Evolutionary conservation across 1,139 yeast species (phyloP).

Genomic region (Debaryomyces fabryi): DNA sequence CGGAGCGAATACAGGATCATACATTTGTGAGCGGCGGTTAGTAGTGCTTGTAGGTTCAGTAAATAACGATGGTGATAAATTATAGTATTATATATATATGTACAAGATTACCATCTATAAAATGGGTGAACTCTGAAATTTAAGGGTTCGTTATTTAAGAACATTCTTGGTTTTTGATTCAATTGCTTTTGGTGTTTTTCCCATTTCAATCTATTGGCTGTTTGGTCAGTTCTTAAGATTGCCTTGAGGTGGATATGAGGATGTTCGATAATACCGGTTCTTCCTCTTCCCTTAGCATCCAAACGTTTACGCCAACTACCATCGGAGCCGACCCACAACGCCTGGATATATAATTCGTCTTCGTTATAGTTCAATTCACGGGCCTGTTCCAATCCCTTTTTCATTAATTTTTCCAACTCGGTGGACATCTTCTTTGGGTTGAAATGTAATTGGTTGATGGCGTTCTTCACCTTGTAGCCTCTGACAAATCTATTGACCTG

Average conservation of each 20-base stretch:
- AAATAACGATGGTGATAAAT: not conserved
- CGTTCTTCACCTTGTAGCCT: constrained; percentile 70
- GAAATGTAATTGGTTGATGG: constrained; percentile 93
- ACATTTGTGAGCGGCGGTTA: not conserved
- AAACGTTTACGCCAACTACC: constrained; percentile 71
- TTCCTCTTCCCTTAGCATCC: constrained; percentile 91
- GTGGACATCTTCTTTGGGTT: constrained; percentile 77
- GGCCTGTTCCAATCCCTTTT: constrained; percentile 74
- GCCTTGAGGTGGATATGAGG: constrained; percentile 82
- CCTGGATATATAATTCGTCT: constrained; percentile 69
- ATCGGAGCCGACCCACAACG: constrained; percentile 92
- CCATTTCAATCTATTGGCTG: constrained; percentile 61
- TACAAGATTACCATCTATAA: constrained; percentile 43
- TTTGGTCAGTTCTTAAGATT: constrained; percentile 66
- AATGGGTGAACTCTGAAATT: constrained; percentile 46
- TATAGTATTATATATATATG: constrained; percentile 10
- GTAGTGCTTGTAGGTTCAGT: not conserved
- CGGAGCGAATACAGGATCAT: not conserved
- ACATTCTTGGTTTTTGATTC: constrained; percentile 48
- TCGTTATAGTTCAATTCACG: constrained; percentile 58
- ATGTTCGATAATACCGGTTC: constrained; percentile 77
- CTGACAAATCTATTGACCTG: constrained; percentile 75
- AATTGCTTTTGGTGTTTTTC: constrained; percentile 51
- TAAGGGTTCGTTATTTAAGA: constrained; percentile 48
- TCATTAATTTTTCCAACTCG: constrained; percentile 75